Evolutionary conservation across 176 grass and related monocot genomes (phyloP).

Genomic region (Triticum turgidum): DNA sequence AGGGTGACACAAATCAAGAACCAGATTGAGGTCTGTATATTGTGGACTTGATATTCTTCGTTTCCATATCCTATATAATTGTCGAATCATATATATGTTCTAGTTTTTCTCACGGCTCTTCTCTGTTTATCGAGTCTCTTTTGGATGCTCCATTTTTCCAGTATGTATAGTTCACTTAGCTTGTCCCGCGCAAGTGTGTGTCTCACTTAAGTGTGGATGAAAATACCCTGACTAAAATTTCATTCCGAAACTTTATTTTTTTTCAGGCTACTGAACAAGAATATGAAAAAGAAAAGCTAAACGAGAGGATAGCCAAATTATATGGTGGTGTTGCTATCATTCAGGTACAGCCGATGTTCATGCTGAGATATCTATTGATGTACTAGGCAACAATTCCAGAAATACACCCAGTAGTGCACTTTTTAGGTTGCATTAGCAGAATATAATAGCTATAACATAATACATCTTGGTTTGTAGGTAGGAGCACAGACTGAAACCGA

Average conservation of each 20-base stretch:
- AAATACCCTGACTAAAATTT: not conserved
- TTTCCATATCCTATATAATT: too few species aligned
- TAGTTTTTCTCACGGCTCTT: too few species aligned
- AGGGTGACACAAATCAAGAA: constrained; percentile 81
- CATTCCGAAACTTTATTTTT: not conserved
- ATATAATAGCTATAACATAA: not conserved
- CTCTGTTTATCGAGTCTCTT: too few species aligned
- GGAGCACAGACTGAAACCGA: constrained; percentile 94
- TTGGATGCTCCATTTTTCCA: not conserved
- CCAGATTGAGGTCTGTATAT: constrained; percentile 62
- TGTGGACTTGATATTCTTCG: not conserved
- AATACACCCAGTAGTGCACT: not conserved
- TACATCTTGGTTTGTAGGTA: constrained; percentile 49
- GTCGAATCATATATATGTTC: too few species aligned
- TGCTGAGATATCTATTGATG: not conserved
- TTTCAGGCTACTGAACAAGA: not conserved
- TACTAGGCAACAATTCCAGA: not conserved
- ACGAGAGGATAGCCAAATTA: not conserved
- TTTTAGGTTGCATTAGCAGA: constrained; percentile 16
- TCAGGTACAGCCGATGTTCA: constrained; percentile 49
- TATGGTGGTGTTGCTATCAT: constrained; percentile 80
- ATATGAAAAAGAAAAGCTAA: not conserved
- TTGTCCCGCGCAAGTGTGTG: not conserved
- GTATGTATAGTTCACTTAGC: not conserved
- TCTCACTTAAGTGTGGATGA: not conserved